Percentiles rank a stretch among this genome's conserved stretches.
Conservation (phyloP, 768 basidiomycete genomes). For the Podaxis sp. region DNA sequence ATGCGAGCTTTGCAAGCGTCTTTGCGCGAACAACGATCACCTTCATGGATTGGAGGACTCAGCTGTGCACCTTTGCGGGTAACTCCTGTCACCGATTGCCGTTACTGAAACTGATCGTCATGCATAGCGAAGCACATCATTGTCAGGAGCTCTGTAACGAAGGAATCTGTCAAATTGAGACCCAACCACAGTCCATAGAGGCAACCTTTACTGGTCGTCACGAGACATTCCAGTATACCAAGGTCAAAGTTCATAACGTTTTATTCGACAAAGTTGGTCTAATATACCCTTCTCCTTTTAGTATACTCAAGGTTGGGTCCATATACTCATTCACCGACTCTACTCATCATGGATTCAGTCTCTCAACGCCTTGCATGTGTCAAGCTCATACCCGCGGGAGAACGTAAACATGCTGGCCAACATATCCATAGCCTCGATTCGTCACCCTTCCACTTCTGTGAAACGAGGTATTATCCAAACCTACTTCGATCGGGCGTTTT, state of each 20-base stretch:
- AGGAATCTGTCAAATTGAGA: conserved; percentile 62
- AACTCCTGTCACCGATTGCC: background rate
- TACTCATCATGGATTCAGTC: too few species aligned
- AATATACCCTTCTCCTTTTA: too few species aligned
- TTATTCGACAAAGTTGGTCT: too few species aligned
- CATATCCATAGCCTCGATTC: conserved; percentile 50
- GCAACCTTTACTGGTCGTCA: conserved; percentile 61
- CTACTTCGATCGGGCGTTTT: too few species aligned
- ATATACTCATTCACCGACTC: too few species aligned
- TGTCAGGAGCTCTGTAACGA: conserved; percentile 44
- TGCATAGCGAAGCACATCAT: conserved; percentile 49
- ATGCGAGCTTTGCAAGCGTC: conserved; percentile 56
- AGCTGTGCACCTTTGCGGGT: conserved; percentile 61
- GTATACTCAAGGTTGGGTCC: too few species aligned
- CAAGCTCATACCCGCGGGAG: conserved; percentile 43
- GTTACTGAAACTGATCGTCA: background rate
- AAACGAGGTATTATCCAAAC: conserved; percentile 36
- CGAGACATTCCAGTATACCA: conserved; percentile 65
- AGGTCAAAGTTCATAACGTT: conserved; percentile 35
- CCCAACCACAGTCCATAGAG: conserved; percentile 57
- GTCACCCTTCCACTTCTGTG: conserved; percentile 53
- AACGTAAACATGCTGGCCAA: conserved; percentile 40
- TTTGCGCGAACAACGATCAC: conserved; percentile 49
- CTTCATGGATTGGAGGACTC: conserved; percentile 46
- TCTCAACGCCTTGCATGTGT: conserved; percentile 50